Base-by-base conservation (phyloP, 805 yeast genomes). In the Sugiyamaella americana region DNA sequence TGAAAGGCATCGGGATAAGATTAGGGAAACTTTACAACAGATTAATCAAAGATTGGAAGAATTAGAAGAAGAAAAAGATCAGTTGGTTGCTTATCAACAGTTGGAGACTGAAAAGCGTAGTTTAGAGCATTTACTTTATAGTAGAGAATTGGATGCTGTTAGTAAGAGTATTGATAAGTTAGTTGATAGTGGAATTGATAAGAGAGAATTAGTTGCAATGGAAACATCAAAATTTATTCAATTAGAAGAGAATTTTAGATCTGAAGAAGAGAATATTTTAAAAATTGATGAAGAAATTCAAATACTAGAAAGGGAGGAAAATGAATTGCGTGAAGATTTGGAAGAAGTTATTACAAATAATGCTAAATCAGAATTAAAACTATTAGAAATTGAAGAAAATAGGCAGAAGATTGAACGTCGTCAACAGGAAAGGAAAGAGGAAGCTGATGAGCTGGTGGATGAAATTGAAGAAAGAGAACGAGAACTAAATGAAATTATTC, bases 31-130 rank as follows among this genome's bases (percentile, higher is more conserved):
- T 63, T 69, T 91, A 57, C 64, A 65, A 17, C 82, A 82, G 50
- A 79, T 88, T 39, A 80, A 82, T 49, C 81, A 76, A 40, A 73
- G 95, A 57, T 70, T 91, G 41, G 68, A 76, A 2, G 96, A 88
- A 64, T 75, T 93, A 56, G 87, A 84, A 59, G 72, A 80, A 42
- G 98, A 93, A 61, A 82, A 82, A 48, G 75, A 76, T 46, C 95
- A 87, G 58, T 70, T 88, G 53, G 80, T 78, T 54, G 74, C 76
- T 44, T 87, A 72, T 60, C 94, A 86, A 57, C 70, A 68, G 18
- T 68, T 81, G 22, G 93, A 84, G 54, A 78, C 76, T 48, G 73
- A 75, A 47, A 78, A 84, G 53, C 84, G 87, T 58, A 74, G 80
- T 26, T 72, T 78, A 16, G 95, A 89, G 55, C 88, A 77, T 63